These are phyloP conservation scores for Trichoderma virens DNA, from an alignment of 495 filamentous ascomycete genomes.

Conservation along the genomic window DNA sequence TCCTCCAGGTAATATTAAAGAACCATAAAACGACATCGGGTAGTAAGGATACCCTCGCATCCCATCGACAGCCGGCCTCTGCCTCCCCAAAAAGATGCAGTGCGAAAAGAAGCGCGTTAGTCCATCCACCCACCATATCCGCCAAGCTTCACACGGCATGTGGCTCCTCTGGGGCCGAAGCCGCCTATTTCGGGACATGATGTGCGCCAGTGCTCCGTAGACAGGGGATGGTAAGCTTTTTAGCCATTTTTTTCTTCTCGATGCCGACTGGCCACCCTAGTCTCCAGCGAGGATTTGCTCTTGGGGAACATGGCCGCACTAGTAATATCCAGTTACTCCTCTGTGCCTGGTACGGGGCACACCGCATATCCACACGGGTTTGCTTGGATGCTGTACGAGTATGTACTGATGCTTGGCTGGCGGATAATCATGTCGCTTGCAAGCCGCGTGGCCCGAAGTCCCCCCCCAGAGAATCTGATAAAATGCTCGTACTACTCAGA, in stretches of 20 bases:
- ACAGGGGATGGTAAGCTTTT: constrained; percentile 9
- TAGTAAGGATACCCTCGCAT: too few species aligned
- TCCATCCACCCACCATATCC: background rate
- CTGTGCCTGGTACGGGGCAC: background rate
- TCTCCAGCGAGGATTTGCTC: background rate
- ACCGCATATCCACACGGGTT: background rate
- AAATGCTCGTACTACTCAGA: too few species aligned
- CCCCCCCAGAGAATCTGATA: background rate
- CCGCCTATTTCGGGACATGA: constrained; percentile 20
- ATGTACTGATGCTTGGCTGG: background rate
- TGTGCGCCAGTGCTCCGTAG: constrained; percentile 15
- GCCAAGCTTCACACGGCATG: constrained; percentile 13
- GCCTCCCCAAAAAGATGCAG: too few species aligned
- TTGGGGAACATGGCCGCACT: background rate
- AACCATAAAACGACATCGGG: too few species aligned
- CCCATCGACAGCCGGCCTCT: too few species aligned
- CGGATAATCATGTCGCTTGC: background rate
- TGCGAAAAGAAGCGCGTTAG: background rate
- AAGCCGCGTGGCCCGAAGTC: constrained; percentile 7
- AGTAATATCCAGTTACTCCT: background rate
- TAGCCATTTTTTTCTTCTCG: background rate
- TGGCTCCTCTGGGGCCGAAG: constrained; percentile 10
- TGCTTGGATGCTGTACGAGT: background rate
- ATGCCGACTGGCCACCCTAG: background rate
- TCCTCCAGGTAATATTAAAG: background rate